Evolutionary conservation across 2,329 filamentous ascomycete genomes (phyloP).

Genomic region (Fusarium equiseti): DNA sequence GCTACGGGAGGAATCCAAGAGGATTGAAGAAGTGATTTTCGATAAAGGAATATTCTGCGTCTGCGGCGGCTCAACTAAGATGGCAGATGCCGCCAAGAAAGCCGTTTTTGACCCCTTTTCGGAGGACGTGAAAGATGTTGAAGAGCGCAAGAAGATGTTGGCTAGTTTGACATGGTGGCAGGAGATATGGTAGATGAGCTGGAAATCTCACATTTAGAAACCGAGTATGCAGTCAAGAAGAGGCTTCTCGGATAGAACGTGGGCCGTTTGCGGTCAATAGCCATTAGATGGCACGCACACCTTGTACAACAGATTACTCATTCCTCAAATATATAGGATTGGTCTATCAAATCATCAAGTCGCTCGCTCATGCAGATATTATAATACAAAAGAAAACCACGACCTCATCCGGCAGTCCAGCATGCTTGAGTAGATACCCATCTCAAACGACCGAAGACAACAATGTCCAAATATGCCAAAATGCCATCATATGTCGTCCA

Average conservation of each 20-base stretch:
- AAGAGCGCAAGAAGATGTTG: constrained; percentile 55
- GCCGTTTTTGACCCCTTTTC: constrained; percentile 65
- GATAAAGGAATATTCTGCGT: constrained; percentile 62
- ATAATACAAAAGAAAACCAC: background rate
- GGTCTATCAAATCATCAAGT: constrained; percentile 16
- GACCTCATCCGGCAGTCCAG: background rate
- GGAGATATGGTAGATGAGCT: constrained; percentile 66
- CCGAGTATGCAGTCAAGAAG: background rate
- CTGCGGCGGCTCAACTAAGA: constrained; percentile 69
- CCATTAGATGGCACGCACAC: background rate
- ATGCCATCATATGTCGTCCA: background rate
- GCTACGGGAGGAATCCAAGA: constrained; percentile 58
- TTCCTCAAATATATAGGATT: background rate
- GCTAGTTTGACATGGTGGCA: constrained; percentile 63
- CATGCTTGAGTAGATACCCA: background rate
- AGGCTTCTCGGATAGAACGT: background rate
- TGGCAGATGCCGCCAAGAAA: constrained; percentile 67
- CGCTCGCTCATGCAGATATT: constrained; percentile 26
- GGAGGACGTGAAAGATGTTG: constrained; percentile 51
- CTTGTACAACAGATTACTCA: background rate
- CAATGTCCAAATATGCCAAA: background rate
- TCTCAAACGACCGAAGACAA: background rate
- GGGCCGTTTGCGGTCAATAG: background rate
- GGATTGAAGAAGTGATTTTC: constrained; percentile 52
- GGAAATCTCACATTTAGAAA: background rate